Evolutionary conservation across 768 basidiomycete genomes (phyloP), one percentile per base, ranked within the genome.

Genomic region (Suillus hirtellus): DNA sequence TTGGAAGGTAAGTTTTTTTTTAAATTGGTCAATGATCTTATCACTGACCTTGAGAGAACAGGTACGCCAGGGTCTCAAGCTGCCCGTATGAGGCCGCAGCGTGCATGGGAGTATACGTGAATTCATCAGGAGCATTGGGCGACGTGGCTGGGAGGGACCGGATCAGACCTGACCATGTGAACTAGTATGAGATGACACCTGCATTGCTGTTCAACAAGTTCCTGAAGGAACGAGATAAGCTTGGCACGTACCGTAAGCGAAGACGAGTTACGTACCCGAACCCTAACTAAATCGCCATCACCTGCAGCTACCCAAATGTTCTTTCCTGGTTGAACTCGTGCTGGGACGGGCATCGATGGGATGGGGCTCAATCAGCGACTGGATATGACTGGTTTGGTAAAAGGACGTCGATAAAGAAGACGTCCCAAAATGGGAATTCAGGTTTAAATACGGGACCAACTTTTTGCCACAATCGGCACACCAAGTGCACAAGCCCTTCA

Each of bases 271-370:
- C 83, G 56, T 62, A 93, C 94, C 76, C 79, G 81, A 44, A 97
- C 87, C 56, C 90, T 81, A n/a, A 77, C 76, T 40, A 96, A 75
- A 77, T 97, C 91, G 49, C 95, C 95, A 71, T 97, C 95, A 53
- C 87, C 90, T 0, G 95, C 92, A 52, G 95, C 95, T 42, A 97
- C 85, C 95, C 95, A 97, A 52, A 97, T 89, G 76, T 96, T 96
- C 72, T 84, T 75, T 53, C 56, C 66, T 19, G 56, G 60, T 24
- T 69, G 72, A 9, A 71, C 66, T 35, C 67, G 69, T 12, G 72
- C 74, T 17, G 75, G 71, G 37, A 73, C 71, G 21, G 77, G 76
- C 79, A 73, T 75, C 60, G 61, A 68, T 59, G 66, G 44, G 55
- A 15, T 37, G 46, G 38, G 59, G 60, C 49, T 46, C 37, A 62